A percentile compares a stretch with the other conserved stretches of the same genome.
phyloP scores from a whole-genome alignment of 2,329 filamentous ascomycete species.

The Phaeophleospora eucalypticola region DNA sequence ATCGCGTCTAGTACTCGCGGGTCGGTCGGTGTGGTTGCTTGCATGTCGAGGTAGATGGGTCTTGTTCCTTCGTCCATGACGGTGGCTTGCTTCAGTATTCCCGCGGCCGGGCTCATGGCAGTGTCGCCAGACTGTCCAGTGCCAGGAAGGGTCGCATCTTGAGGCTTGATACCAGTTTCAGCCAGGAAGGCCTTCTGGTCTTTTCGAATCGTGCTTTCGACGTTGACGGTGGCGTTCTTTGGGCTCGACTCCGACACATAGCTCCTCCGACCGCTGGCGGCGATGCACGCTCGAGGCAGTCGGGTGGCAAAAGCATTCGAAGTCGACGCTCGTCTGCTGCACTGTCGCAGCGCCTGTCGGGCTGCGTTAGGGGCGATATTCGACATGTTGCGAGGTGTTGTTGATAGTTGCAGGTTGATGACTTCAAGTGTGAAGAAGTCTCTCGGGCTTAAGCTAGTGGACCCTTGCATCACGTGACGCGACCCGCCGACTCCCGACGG shows the following conservation, averaged over 20 bases:
- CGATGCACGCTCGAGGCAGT: conserved; percentile 39
- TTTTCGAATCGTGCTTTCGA: conserved; percentile 78
- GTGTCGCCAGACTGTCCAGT: conserved; percentile 58
- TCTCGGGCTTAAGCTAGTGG: too few species aligned
- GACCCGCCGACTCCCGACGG: too few species aligned
- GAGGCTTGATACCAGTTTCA: conserved; percentile 52
- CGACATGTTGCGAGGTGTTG: conserved; percentile 39
- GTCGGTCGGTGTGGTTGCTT: conserved; percentile 92
- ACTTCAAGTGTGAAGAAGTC: too few species aligned
- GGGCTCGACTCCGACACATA: conserved; percentile 84
- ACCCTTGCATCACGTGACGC: too few species aligned
- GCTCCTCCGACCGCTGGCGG: conserved; percentile 40
- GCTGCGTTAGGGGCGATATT: conserved; percentile 60
- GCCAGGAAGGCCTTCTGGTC: conserved; percentile 75
- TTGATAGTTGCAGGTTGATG: too few species aligned
- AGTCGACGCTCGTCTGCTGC: conserved; percentile 46
- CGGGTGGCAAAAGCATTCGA: conserved; percentile 40
- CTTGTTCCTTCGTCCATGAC: conserved; percentile 88
- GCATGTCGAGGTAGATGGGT: conserved; percentile 97
- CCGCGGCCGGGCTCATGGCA: conserved; percentile 67
- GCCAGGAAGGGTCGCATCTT: conserved; percentile 57
- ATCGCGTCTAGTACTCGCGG: conserved; percentile 93
- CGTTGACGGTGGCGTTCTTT: conserved; percentile 72
- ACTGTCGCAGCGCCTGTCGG: conserved; percentile 67
- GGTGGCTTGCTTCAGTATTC: conserved; percentile 84